Conservation (phyloP, 2,329 filamentous ascomycete genomes). For the Colletotrichum sp. region DNA sequence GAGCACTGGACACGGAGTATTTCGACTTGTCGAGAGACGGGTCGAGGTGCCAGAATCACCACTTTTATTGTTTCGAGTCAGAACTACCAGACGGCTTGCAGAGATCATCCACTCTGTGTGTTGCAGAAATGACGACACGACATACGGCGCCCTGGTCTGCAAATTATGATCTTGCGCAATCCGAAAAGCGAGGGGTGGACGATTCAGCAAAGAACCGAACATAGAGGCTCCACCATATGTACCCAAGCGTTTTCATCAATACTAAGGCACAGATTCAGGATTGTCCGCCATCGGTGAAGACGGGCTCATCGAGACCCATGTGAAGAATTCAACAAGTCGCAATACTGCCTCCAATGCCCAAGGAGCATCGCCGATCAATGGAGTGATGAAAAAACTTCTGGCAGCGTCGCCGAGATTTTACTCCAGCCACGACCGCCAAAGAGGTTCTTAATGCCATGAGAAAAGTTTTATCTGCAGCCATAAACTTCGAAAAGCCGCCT, state of each 20-base stretch:
- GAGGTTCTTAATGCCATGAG: neutral
- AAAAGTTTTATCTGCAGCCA: constrained; percentile 1
- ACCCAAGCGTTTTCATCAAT: constrained; percentile 14
- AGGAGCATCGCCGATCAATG: neutral
- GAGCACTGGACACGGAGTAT: neutral
- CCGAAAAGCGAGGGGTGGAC: neutral
- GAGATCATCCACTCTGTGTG: neutral
- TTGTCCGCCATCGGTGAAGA: neutral
- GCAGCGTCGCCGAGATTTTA: neutral
- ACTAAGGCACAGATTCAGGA: neutral
- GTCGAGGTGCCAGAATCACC: neutral
- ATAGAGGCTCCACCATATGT: constrained; percentile 5
- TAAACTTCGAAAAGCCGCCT: neutral
- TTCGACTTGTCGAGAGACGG: neutral
- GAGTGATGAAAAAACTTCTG: neutral
- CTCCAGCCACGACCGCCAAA: neutral
- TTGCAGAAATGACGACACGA: neutral
- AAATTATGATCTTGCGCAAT: neutral
- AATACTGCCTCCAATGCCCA: neutral
- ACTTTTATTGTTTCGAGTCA: neutral
- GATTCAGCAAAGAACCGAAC: neutral
- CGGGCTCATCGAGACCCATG: neutral
- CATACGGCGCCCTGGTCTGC: neutral
- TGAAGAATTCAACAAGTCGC: neutral
- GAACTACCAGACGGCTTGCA: neutral